Evolutionary conservation across 225 moss, liverwort and hornwort genomes (phyloP).

Genomic region (Pleurozium schreberi): DNA sequence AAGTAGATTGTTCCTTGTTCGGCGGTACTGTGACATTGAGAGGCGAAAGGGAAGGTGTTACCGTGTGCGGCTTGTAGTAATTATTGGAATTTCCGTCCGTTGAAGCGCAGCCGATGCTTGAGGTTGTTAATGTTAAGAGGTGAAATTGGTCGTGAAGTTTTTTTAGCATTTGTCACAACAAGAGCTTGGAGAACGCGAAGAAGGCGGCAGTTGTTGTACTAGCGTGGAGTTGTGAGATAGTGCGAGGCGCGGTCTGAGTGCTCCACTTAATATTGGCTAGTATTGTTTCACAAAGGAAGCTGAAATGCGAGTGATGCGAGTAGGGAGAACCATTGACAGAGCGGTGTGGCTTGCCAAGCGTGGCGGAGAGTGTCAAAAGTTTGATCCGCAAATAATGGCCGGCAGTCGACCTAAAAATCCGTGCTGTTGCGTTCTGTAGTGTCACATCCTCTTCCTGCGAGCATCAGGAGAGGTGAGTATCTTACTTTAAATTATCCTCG

Average conservation of each 20-base stretch:
- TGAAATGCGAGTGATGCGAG: conserved; percentile 57
- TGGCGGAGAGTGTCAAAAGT: conserved; percentile 29
- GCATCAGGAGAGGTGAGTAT: conserved; percentile 12
- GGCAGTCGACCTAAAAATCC: conserved; percentile 10
- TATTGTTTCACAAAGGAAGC: conserved; percentile 3
- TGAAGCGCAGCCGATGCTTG: background rate
- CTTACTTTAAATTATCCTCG: background rate
- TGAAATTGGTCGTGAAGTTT: background rate
- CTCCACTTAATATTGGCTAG: background rate
- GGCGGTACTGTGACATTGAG: conserved; percentile 5
- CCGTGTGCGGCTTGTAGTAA: background rate
- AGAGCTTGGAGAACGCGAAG: background rate
- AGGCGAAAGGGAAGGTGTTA: background rate
- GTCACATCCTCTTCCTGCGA: background rate
- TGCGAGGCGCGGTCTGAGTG: background rate
- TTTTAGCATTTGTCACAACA: background rate
- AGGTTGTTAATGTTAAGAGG: background rate
- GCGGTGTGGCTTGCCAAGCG: conserved; percentile 45
- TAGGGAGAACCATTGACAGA: conserved; percentile 44
- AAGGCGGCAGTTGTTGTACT: background rate
- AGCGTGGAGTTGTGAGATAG: background rate
- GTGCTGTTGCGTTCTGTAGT: background rate
- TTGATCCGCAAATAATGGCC: conserved; percentile 27
- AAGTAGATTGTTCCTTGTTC: background rate
- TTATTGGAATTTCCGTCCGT: background rate